Base-by-base conservation (phyloP, 2,329 filamentous ascomycete genomes). In the Talaromyces albobiverticillius region DNA sequence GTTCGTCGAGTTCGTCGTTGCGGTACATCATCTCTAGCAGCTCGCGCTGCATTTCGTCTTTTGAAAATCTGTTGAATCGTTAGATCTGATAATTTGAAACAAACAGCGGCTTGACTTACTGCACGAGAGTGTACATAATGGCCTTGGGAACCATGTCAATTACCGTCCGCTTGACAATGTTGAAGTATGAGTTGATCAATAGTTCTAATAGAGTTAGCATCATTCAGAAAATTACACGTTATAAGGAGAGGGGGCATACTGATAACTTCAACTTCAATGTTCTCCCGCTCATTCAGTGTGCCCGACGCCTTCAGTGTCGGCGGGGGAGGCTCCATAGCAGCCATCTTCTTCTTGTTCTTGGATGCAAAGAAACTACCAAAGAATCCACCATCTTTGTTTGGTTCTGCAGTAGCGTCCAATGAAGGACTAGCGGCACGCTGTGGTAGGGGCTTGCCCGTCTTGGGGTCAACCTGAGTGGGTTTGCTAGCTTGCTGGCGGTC, bases 311-410 rank as follows among this genome's bases (percentile, higher is more conserved):
- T 99, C 55, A 99, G 84, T 40, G 85, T 93, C 26, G 94, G 84
- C 59, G 94, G 94, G 36, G 94, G 94, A 13, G 94, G 81, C 71
- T 99, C 94, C 94, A 99, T 99, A 46, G 93, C 92, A n/a, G 94
- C 94, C 77, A 95, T 95, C 86, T 96, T 97, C 87, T 99, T 99
- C 86, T 97, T 99, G 79, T 97, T 99, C 84, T 97, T 99, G 68
- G 90, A 92, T 10, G 94, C 90, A 70, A 96, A 99, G 83, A 99
- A 99, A 67, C 90, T 95, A 63, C 94, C 94, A 65, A 99, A 99
- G 82, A 99, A 99, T 34, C 93, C 91, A 20, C 18, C 46, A 6
- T 57, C 55, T 41, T 53, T 51, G 32, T 77, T 74, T 9, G 38
- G 13, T 29, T 55, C 53, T 16, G 77, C 74, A 41, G 84, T 76